Evolutionary conservation across 257 asterid genomes (phyloP).

Genomic region (Schizonepeta tenuifolia): DNA sequence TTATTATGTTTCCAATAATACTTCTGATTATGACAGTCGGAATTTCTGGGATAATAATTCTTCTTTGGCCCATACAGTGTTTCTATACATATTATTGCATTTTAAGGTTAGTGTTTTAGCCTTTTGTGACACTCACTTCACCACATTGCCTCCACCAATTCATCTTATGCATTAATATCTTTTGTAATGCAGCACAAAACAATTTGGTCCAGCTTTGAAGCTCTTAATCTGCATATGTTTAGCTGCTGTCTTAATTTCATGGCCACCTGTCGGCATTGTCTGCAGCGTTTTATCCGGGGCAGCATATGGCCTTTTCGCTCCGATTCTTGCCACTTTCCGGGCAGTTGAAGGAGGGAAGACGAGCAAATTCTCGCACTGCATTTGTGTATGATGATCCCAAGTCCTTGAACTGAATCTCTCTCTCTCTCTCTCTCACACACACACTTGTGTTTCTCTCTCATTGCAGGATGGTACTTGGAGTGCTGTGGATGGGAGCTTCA

Average conservation of each 20-base stretch:
- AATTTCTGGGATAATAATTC: slow-evolving; percentile 54
- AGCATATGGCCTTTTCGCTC: slow-evolving; percentile 69
- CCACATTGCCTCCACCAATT: neutral
- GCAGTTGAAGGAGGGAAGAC: slow-evolving; percentile 70
- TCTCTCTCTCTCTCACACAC: slow-evolving; percentile 18
- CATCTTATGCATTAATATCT: slow-evolving; percentile 2
- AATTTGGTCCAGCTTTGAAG: slow-evolving; percentile 69
- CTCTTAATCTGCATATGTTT: slow-evolving; percentile 48
- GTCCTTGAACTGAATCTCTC: neutral
- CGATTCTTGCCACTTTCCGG: slow-evolving; percentile 64
- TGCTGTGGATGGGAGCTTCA: slow-evolving; percentile 58
- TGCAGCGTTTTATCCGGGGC: slow-evolving; percentile 61
- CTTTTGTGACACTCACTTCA: slow-evolving; percentile 4
- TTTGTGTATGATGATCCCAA: slow-evolving; percentile 42
- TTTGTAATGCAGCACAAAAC: slow-evolving; percentile 57
- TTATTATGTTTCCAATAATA: slow-evolving; percentile 59
- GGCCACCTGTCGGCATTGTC: slow-evolving; percentile 55
- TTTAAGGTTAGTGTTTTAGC: slow-evolving; percentile 50
- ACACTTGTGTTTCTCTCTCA: slow-evolving; percentile 12
- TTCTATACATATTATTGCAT: slow-evolving; percentile 63
- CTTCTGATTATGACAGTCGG: slow-evolving; percentile 53
- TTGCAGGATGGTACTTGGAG: slow-evolving; percentile 83
- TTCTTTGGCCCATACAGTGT: slow-evolving; percentile 72
- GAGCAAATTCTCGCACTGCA: slow-evolving; percentile 58
- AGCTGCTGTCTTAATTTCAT: slow-evolving; percentile 39